A percentile compares a stretch with the other conserved stretches of the same genome.
These are phyloP conservation scores for Tolypocladium amazonense DNA, from an alignment of 2,329 filamentous ascomycete genomes.

Conservation along the genomic window DNA sequence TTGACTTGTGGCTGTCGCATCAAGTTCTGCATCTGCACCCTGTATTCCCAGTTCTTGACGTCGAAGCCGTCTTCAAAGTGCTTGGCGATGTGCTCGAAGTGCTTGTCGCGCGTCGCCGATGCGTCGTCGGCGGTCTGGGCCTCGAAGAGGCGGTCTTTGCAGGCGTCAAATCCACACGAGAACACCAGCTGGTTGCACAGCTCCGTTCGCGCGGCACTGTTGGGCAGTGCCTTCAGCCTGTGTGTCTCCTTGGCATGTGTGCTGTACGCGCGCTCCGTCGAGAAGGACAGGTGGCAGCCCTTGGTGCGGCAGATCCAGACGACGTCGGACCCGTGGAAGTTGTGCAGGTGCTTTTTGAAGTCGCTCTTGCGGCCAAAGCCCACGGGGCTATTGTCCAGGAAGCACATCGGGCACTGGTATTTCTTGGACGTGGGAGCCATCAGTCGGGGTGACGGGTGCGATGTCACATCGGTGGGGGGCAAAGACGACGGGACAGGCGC, in stretches of 20 bases:
- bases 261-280: constrained; percentile 33
- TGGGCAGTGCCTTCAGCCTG: constrained; percentile 28
- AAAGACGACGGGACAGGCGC: constrained; percentile 24
- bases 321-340: constrained; percentile 32
- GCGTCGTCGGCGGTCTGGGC: constrained; percentile 25
- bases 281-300: constrained; percentile 30
- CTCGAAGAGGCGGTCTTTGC: constrained; percentile 32
- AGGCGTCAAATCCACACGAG: constrained; percentile 29
- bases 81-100: constrained; percentile 36
- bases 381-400: constrained; percentile 32
- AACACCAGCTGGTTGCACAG: constrained; percentile 33
- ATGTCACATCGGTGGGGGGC: constrained; percentile 19
- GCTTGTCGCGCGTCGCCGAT: constrained; percentile 26
- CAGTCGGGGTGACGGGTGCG: constrained; percentile 24
- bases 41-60: constrained; percentile 32
- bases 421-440: constrained; percentile 27
- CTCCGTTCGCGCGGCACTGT: constrained; percentile 28
- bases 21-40: constrained; percentile 31
- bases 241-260: constrained; percentile 32
- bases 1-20: constrained; percentile 32
- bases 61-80: constrained; percentile 33
- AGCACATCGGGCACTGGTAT: constrained; percentile 35
- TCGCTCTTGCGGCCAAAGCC: constrained; percentile 36
- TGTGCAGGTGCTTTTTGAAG: constrained; percentile 38
- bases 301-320: constrained; percentile 32